Percentiles rank a stretch among this genome's conserved stretches.
phyloP scores from a whole-genome alignment of 495 filamentous ascomycete species.

The Acidiella bohemica region DNA sequence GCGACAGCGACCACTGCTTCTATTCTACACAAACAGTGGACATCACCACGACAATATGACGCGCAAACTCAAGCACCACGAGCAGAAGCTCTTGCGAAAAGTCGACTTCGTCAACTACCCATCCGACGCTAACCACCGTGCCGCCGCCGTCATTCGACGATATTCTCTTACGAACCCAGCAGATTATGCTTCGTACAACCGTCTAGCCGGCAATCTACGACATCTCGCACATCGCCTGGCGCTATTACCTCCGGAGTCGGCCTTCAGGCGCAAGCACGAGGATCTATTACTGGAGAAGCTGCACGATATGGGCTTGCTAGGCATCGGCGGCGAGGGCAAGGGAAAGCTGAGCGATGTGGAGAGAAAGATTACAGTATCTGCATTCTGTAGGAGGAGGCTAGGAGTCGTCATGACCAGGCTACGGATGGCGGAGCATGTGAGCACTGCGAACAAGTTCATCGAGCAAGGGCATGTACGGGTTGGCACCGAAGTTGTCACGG shows the following conservation, averaged over 20 bases:
- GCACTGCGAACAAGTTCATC: constrained; percentile 68
- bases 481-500: constrained; percentile 78
- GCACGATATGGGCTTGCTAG: constrained; percentile 74
- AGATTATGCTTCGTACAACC: constrained; percentile 84
- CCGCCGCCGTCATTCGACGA: constrained; percentile 61
- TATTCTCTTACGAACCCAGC: constrained; percentile 78
- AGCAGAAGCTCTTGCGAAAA: constrained; percentile 77
- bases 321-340: constrained; percentile 31
- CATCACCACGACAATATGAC: constrained; percentile 67
- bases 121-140: constrained; percentile 72
- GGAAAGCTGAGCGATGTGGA: constrained; percentile 71
- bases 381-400: constrained; percentile 66
- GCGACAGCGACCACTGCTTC: too few relatives aligned
- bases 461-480: constrained; percentile 94
- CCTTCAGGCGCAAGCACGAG: constrained; percentile 67
- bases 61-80: constrained; percentile 84
- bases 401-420: constrained; percentile 78
- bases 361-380: constrained; percentile 69
- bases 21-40: too few relatives aligned
- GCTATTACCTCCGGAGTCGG: constrained; percentile 58
- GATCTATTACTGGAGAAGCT: constrained; percentile 75
- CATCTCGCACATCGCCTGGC: constrained; percentile 79
- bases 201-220: constrained; percentile 67
- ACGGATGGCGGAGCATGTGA: constrained; percentile 79
- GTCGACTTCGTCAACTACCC: constrained; percentile 93